Evolutionary conservation across 306 rosid species (phyloP).

Genomic region (Citrullus colocynthis): DNA sequence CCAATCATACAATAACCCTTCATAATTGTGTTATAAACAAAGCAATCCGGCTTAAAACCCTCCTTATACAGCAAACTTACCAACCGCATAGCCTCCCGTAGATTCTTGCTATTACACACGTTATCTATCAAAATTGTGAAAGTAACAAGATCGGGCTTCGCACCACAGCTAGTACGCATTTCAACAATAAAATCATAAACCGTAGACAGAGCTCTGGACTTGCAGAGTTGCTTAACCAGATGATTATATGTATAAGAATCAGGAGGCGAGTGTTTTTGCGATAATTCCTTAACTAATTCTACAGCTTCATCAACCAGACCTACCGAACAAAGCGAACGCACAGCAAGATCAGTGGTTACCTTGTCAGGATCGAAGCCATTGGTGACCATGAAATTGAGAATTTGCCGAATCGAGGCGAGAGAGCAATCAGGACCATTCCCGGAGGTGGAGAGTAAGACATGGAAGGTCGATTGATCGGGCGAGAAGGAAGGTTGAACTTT

Average conservation of each 20-base stretch:
- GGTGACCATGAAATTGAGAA: constrained; percentile 58
- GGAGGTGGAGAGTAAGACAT: constrained; percentile 46
- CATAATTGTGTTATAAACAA: constrained; percentile 66
- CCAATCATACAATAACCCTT: constrained; percentile 73
- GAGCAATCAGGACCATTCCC: constrained; percentile 28
- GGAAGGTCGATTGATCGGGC: constrained; percentile 59
- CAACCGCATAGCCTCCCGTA: constrained; percentile 54
- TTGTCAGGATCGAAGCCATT: constrained; percentile 44
- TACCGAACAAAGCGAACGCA: constrained; percentile 46
- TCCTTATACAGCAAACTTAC: constrained; percentile 47
- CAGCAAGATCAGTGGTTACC: constrained; percentile 48
- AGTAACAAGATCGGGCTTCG: constrained; percentile 72
- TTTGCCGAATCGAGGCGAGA: constrained; percentile 44
- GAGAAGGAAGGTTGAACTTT: constrained; percentile 43
- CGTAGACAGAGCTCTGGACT: constrained; percentile 28
- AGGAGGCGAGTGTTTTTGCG: constrained; percentile 36
- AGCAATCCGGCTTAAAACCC: constrained; percentile 80
- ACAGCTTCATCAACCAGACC: constrained; percentile 47
- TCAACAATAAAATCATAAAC: constrained; percentile 47
- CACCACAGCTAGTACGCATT: constrained; percentile 23
- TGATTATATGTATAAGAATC: constrained; percentile 59
- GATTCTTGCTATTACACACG: constrained; percentile 56
- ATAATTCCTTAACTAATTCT: constrained; percentile 36
- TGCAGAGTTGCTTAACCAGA: constrained; percentile 54
- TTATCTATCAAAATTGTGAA: constrained; percentile 77